phyloP scores from a whole-genome alignment of 352 stramenopile genomes.

The Phytophthora crassamura region DNA sequence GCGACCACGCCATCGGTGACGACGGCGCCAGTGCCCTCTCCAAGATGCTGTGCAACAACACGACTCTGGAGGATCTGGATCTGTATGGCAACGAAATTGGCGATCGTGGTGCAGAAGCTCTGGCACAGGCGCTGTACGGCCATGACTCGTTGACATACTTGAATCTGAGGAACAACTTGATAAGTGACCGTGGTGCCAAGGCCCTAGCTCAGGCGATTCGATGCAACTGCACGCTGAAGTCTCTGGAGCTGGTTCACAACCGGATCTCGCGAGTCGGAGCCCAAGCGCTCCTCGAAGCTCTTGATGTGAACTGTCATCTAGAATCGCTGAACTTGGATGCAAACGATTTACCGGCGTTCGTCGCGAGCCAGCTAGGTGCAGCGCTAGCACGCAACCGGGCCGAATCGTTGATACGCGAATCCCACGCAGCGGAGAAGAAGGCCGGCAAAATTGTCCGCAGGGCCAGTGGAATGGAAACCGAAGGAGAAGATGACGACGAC shows the following conservation, averaged over 20 bases:
- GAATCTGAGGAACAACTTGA: conserved; percentile 65
- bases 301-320: conserved; percentile 72
- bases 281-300: conserved; percentile 56
- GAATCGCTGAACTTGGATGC: conserved; percentile 66
- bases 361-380: conserved; percentile 54
- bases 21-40: conserved; percentile 64
- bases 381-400: conserved; percentile 66
- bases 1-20: conserved; percentile 76
- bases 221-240: conserved; percentile 70
- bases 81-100: conserved; percentile 76
- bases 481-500: conserved; percentile 26
- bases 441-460: conserved; percentile 46
- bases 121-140: conserved; percentile 75
- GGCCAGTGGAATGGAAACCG: conserved; percentile 25
- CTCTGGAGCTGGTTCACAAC: conserved; percentile 70
- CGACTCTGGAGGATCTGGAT: conserved; percentile 72
- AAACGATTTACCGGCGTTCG: conserved; percentile 55
- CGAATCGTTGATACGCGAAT: conserved; percentile 40
- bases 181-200: conserved; percentile 57
- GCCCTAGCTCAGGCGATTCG: conserved; percentile 63
- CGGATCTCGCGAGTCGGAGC: conserved; percentile 54
- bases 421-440: conserved; percentile 56
- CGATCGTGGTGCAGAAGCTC: conserved; percentile 57
- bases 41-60: conserved; percentile 77
- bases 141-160: conserved; percentile 73